These are phyloP conservation scores for Fraxinus americana DNA, from an alignment of 257 asterid genomes.

Conservation along the genomic window DNA sequence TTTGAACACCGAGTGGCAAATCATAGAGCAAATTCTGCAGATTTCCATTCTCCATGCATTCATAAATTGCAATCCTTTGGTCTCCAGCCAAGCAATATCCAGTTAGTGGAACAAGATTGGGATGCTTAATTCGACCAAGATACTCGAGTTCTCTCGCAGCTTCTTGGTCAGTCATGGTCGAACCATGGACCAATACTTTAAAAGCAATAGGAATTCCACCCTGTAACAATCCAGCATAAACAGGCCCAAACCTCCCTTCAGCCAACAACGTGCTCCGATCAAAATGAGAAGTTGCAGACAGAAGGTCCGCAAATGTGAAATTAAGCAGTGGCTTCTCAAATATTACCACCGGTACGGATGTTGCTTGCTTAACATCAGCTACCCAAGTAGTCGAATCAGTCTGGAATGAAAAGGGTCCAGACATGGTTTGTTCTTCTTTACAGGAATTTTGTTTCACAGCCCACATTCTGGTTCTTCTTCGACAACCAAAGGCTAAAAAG, in stretches of 20 bases:
- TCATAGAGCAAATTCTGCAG: conserved; percentile 75
- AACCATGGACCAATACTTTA: conserved; percentile 75
- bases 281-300: conserved; percentile 77
- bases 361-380: conserved; percentile 82
- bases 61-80: conserved; percentile 80
- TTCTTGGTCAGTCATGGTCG: conserved; percentile 78
- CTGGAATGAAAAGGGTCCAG: conserved; percentile 85
- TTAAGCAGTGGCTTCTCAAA: conserved; percentile 85
- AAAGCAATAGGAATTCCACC: conserved; percentile 86
- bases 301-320: conserved; percentile 75
- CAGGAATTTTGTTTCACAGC: conserved; percentile 55
- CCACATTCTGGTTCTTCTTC: conserved; percentile 67
- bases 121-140: conserved; percentile 80
- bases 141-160: conserved; percentile 79
- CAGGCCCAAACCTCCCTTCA: conserved; percentile 86
- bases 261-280: conserved; percentile 75
- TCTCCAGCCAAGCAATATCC: conserved; percentile 93
- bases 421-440: conserved; percentile 62
- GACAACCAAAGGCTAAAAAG: conserved; percentile 74
- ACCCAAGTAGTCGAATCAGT: conserved; percentile 87
- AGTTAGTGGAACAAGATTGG: conserved; percentile 75
- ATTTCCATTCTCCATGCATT: conserved; percentile 86
- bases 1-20: conserved; percentile 67
- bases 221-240: conserved; percentile 67
- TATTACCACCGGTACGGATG: conserved; percentile 67